These are phyloP conservation scores for Xylaria sp. DNA, from an alignment of 2,329 filamentous ascomycete genomes.

Conservation along the genomic window DNA sequence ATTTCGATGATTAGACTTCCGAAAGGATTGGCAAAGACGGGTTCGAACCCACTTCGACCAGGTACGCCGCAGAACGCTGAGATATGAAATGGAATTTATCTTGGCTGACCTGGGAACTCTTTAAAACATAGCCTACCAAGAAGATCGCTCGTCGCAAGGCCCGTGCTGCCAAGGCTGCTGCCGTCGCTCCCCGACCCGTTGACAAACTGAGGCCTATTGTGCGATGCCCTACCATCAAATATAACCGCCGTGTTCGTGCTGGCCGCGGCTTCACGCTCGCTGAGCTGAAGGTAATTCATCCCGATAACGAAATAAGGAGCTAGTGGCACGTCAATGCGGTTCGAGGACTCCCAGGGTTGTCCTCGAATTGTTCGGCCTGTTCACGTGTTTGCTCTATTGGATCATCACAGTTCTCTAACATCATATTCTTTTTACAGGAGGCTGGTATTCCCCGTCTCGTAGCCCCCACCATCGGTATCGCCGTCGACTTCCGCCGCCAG, in stretches of 20 bases:
- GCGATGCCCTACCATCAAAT: conserved; percentile 97
- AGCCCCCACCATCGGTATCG: conserved; percentile 95
- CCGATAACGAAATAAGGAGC: background rate
- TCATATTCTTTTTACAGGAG: conserved; percentile 69
- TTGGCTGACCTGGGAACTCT: conserved; percentile 36
- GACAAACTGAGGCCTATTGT: conserved; percentile 97
- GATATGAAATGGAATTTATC: conserved; percentile 29
- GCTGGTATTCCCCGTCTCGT: conserved; percentile 95
- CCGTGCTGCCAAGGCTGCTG: conserved; percentile 93
- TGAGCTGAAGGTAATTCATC: conserved; percentile 88
- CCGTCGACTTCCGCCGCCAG: conserved; percentile 94
- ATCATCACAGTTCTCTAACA: conserved; percentile 52
- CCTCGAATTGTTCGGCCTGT: conserved; percentile 5
- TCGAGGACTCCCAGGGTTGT: conserved; percentile 1
- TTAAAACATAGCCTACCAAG: conserved; percentile 80
- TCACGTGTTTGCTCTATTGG: conserved; percentile 5
- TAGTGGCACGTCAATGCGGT: background rate
- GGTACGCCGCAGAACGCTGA: conserved; percentile 65
- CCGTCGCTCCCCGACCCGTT: conserved; percentile 94
- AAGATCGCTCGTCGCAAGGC: conserved; percentile 93
- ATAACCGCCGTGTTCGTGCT: conserved; percentile 97
- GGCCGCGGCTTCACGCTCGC: conserved; percentile 97
- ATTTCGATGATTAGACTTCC: conserved; percentile 77
- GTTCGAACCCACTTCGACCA: conserved; percentile 99
- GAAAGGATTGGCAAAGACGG: conserved; percentile 99